Conservation (phyloP, 1,139 yeast genomes). For the Yamadazyma kanchanaburiensis region DNA sequence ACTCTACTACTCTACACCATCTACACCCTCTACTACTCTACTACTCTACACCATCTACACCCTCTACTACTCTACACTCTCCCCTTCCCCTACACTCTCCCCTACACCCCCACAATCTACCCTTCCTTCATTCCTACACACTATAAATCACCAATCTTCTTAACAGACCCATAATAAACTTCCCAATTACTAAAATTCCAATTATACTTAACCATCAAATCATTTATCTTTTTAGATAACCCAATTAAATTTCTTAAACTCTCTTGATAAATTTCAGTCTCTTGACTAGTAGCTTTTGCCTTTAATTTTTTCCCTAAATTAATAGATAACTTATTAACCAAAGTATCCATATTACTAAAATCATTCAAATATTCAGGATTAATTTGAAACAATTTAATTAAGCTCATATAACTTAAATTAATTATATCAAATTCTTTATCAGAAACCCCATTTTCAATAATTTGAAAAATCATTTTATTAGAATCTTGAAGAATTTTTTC, state of each 20-base stretch:
- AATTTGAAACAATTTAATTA: slow-evolving; percentile 24
- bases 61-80: too few relatives aligned
- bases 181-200: slow-evolving; percentile 16
- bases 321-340: slow-evolving; percentile 22
- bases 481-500: slow-evolving; percentile 19
- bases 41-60: too few relatives aligned
- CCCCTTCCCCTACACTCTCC: too few relatives aligned
- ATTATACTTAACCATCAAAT: slow-evolving; percentile 12
- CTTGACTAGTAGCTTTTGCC: slow-evolving; percentile 43
- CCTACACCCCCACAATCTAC: too few relatives aligned
- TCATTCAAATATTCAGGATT: slow-evolving; percentile 18
- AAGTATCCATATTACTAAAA: slow-evolving; percentile 16
- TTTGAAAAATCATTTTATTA: slow-evolving; percentile 21
- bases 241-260: slow-evolving; percentile 25
- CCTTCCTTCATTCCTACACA: too few relatives aligned
- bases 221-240: slow-evolving; percentile 21
- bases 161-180: slow-evolving; percentile 10
- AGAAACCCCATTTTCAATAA: slow-evolving; percentile 30
- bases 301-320: slow-evolving; percentile 36
- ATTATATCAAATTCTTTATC: slow-evolving; percentile 41
- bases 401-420: slow-evolving; percentile 32
- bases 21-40: too few relatives aligned
- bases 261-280: slow-evolving; percentile 33
- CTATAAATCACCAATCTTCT: slow-evolving; percentile 5
- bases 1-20: too few relatives aligned